Evolutionary conservation across 257 asterid genomes (phyloP).

Genomic region (Coffea canephora): DNA sequence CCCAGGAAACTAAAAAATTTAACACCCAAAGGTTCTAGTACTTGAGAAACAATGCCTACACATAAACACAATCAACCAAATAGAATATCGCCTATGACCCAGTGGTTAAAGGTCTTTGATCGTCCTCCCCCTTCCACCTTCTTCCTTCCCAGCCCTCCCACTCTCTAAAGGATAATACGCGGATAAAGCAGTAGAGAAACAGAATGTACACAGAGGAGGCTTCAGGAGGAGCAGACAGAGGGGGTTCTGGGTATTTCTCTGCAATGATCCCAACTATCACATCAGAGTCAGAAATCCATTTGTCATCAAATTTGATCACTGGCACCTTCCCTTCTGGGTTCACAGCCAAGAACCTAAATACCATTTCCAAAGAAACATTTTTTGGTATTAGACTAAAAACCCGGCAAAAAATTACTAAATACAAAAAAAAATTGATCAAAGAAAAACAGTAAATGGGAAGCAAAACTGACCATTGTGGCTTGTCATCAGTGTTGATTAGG

Average conservation of each 20-base stretch:
- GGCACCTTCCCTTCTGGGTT: constrained; percentile 86
- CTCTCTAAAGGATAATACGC: not conserved
- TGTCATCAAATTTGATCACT: constrained; percentile 59
- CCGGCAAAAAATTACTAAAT: not conserved
- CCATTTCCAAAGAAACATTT: not conserved
- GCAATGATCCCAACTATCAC: constrained; percentile 68
- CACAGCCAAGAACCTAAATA: constrained; percentile 61
- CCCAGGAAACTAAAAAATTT: not conserved
- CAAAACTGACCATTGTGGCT: constrained; percentile 62
- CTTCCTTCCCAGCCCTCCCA: no score
- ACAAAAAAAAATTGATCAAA: not conserved
- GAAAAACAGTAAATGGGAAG: not conserved
- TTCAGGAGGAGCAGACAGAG: constrained; percentile 62
- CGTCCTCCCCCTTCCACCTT: no score
- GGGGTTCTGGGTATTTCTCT: constrained; percentile 69
- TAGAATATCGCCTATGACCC: not conserved
- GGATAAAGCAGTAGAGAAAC: not conserved
- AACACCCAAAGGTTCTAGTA: not conserved
- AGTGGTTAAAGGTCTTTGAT: not conserved
- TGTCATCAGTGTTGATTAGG: constrained; percentile 50
- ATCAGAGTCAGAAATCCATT: constrained; percentile 81
- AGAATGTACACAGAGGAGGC: constrained; percentile 59
- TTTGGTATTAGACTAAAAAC: not conserved
- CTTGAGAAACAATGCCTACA: not conserved
- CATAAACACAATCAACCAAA: no score